Evolutionary conservation across 768 basidiomycete genomes (phyloP).

Genomic region (Lyophyllum semitale): DNA sequence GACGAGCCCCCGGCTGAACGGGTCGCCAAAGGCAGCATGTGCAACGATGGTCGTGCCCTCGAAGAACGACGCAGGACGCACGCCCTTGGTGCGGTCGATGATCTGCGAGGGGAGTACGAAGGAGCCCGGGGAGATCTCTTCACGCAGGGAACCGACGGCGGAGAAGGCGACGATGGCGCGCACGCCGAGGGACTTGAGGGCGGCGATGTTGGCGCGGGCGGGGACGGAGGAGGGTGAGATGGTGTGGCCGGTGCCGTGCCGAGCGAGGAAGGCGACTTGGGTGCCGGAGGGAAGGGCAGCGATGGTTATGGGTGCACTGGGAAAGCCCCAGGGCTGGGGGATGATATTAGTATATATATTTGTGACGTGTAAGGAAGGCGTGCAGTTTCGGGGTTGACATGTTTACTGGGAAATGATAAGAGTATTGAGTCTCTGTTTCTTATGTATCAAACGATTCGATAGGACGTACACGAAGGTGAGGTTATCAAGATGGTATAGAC

Average conservation of each 20-base stretch:
- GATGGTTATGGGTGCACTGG: conserved; percentile 92
- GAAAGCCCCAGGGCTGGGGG: conserved; percentile 86
- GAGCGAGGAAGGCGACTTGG: conserved; percentile 85
- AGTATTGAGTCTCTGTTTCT: background rate
- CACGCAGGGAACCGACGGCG: conserved; percentile 92
- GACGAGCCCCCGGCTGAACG: conserved; percentile 70
- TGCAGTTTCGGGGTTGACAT: conserved; percentile 82
- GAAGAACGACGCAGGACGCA: conserved; percentile 89
- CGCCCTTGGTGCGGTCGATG: conserved; percentile 95
- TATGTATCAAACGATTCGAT: background rate
- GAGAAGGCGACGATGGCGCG: conserved; percentile 91
- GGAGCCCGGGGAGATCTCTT: conserved; percentile 89
- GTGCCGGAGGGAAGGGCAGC: conserved; percentile 81
- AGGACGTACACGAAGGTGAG: conserved; percentile 77
- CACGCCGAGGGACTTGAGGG: conserved; percentile 89
- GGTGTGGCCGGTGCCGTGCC: conserved; percentile 84
- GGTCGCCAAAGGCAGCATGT: conserved; percentile 93
- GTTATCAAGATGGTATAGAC: conserved; percentile 92
- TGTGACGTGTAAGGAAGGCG: conserved; percentile 18
- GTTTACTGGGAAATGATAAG: conserved; percentile 48
- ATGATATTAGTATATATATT: background rate
- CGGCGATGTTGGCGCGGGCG: conserved; percentile 90
- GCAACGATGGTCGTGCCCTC: conserved; percentile 80
- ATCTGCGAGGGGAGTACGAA: conserved; percentile 89
- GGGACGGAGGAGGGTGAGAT: conserved; percentile 83